These are phyloP conservation scores for Trichophyton benhamiae DNA, from an alignment of 2,329 filamentous ascomycete species.

Conservation along the genomic window DNA sequence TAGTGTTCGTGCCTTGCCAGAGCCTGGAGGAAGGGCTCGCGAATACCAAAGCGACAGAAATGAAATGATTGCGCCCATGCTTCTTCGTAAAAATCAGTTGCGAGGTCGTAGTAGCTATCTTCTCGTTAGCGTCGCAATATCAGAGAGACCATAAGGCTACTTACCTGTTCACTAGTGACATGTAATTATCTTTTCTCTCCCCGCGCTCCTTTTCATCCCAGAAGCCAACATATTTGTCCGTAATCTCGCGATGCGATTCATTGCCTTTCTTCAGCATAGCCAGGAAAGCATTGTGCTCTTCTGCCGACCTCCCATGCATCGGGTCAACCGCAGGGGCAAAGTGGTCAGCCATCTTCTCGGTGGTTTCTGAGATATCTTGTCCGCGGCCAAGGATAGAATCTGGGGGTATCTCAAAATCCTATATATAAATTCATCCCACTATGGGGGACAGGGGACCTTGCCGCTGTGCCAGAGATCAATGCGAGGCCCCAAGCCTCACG, in stretches of 20 bases:
- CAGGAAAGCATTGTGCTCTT: slow-evolving; percentile 58
- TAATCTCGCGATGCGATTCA: slow-evolving; percentile 63
- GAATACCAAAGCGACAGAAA: slow-evolving; percentile 83
- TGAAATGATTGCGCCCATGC: slow-evolving; percentile 95
- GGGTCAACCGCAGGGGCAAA: neutral
- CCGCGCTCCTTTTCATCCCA: slow-evolving; percentile 70
- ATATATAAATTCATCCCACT: neutral
- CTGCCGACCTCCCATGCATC: slow-evolving; percentile 64
- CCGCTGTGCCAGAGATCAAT: neutral
- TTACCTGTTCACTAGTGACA: slow-evolving; percentile 82
- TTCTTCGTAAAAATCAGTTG: slow-evolving; percentile 93
- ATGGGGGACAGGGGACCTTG: neutral
- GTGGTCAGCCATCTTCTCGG: neutral
- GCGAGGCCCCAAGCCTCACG: neutral
- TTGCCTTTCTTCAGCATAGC: slow-evolving; percentile 79
- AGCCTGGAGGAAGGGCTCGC: slow-evolving; percentile 78
- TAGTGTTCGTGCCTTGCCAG: slow-evolving; percentile 97
- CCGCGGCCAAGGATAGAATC: neutral
- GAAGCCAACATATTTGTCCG: slow-evolving; percentile 92
- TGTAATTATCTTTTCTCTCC: slow-evolving; percentile 76
- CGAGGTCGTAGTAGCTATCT: slow-evolving; percentile 81
- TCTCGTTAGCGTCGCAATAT: neutral
- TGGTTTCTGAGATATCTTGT: neutral
- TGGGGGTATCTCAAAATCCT: neutral
- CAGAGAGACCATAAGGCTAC: slow-evolving; percentile 23